These are phyloP conservation scores for Peterozyma toletana DNA, from an alignment of 805 yeast species.

Conservation along the genomic window DNA sequence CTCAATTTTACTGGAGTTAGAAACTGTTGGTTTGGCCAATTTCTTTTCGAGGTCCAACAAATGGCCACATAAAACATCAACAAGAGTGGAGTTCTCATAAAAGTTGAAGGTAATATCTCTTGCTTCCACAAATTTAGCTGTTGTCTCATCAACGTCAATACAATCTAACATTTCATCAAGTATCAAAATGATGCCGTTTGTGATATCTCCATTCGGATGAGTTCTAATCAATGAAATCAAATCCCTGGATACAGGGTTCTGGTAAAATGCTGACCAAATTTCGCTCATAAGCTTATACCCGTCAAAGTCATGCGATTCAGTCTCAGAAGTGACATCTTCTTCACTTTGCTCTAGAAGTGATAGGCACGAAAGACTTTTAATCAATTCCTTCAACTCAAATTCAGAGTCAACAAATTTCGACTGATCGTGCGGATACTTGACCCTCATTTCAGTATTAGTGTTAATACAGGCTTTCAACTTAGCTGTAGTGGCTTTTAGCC, in stretches of 20 bases:
- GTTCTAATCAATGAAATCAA: constrained; percentile 5
- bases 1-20: neutral
- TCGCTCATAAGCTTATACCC: too few species aligned
- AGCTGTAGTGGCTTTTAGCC: neutral
- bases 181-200: constrained; percentile 1
- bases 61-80: constrained; percentile 2
- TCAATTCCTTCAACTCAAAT: constrained; percentile 7
- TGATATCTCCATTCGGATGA: constrained; percentile 9
- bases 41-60: neutral
- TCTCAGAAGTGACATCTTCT: neutral
- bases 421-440: constrained; percentile 3
- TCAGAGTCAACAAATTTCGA: constrained; percentile 7
- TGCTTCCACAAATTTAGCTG: neutral
- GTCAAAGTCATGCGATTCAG: too few species aligned
- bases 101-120: neutral
- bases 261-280: neutral
- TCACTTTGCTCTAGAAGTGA: constrained; percentile 1
- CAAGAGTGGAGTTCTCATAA: constrained; percentile 2
- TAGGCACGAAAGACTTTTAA: constrained; percentile 7
- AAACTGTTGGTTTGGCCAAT: neutral
- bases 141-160: neutral
- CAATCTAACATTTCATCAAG: constrained; percentile 4
- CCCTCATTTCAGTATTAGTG: constrained; percentile 3
- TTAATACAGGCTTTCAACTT: constrained; percentile 2
- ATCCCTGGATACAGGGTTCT: neutral